Percentiles rank a stretch among this genome's conserved stretches.
Evolutionary conservation across 148 eudicot genomes (phyloP).

Genomic region (Rhododendron mucronatum): DNA sequence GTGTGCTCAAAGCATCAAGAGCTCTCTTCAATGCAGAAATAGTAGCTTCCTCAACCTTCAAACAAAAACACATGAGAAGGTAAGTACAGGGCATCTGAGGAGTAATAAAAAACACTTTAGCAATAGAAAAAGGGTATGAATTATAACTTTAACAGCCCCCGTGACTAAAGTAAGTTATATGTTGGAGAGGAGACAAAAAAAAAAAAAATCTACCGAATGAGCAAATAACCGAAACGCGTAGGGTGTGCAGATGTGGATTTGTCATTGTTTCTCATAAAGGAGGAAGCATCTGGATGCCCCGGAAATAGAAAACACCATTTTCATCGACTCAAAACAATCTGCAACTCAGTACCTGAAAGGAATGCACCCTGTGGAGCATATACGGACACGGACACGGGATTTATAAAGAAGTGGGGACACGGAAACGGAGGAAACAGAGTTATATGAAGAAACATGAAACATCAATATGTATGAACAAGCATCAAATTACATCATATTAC

Average conservation of each 20-base stretch:
- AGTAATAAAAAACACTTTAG: not conserved
- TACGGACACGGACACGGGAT: not conserved
- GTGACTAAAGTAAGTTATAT: not conserved
- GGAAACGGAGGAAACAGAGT: not conserved
- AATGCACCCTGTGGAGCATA: not conserved
- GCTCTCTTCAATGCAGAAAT: conserved; percentile 61
- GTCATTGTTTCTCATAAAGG: not conserved
- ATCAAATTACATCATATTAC: not conserved
- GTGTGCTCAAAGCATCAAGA: conserved; percentile 54
- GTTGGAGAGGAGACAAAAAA: not conserved
- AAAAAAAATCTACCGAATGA: not conserved
- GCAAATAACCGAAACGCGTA: not conserved
- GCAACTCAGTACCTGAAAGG: not conserved
- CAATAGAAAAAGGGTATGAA: not conserved
- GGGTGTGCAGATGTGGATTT: too few relatives aligned
- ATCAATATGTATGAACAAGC: not conserved
- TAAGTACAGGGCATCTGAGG: not conserved
- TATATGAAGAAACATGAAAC: not conserved
- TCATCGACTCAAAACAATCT: not conserved
- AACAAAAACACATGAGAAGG: not conserved
- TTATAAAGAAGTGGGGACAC: not conserved
- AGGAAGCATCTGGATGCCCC: not conserved
- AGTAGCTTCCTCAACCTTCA: conserved; percentile 64
- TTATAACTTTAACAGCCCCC: not conserved
- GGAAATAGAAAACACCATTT: not conserved